Conservation (phyloP, 257 asterid genomes). For the Fraxinus quadrangulata region DNA sequence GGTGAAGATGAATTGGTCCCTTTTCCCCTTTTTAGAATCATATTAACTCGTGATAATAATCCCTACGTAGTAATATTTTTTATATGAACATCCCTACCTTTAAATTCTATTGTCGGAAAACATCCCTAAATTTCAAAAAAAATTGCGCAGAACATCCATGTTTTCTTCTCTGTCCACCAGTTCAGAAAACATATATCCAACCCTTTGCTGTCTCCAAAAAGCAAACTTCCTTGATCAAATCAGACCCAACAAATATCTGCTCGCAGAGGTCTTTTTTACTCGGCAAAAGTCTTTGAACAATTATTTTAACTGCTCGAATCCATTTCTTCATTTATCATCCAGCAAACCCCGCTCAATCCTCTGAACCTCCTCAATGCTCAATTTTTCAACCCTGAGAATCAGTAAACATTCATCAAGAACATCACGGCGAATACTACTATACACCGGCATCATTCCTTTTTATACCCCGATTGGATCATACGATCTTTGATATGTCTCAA, state of each 20-base stretch:
- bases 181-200: slow-evolving; percentile 21
- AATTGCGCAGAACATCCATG: too few species aligned
- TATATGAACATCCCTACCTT: too few species aligned
- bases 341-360: slow-evolving; percentile 41
- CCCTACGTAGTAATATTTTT: too few species aligned
- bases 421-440: slow-evolving; percentile 75
- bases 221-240: slow-evolving; percentile 78
- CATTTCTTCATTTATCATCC: slow-evolving; percentile 94
- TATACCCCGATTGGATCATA: slow-evolving; percentile 89
- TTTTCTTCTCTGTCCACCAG: too few species aligned
- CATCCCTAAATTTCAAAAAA: too few species aligned
- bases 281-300: slow-evolving; percentile 63
- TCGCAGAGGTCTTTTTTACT: slow-evolving; percentile 76
- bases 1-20: too few species aligned
- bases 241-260: slow-evolving; percentile 69
- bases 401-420: slow-evolving; percentile 79
- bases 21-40: too few species aligned
- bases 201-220: slow-evolving; percentile 85
- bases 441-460: slow-evolving; percentile 89
- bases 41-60: too few species aligned
- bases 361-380: slow-evolving; percentile 97
- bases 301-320: slow-evolving; percentile 78
- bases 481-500: slow-evolving; percentile 74
- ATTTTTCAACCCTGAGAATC: slow-evolving; percentile 72
- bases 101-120: too few species aligned